A percentile compares a stretch with the other conserved stretches of the same genome.
Evolutionary conservation across 176 grass and related monocot genomes (phyloP).

Genomic region (Thalia dealbata): DNA sequence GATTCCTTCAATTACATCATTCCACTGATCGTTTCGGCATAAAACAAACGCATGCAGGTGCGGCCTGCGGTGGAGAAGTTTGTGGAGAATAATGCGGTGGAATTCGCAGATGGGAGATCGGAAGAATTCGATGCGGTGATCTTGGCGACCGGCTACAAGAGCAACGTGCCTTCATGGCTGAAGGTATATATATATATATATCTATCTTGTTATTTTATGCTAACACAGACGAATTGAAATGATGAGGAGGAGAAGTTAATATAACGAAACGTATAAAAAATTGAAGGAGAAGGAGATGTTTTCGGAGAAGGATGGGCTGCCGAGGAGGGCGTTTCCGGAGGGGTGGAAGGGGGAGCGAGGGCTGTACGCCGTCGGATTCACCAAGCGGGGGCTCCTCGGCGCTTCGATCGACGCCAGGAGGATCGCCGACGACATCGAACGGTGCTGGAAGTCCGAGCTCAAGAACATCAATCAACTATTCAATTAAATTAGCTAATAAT

Average conservation of each 20-base stretch:
- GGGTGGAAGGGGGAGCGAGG: conserved; percentile 73
- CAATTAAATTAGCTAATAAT: no score
- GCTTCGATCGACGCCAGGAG: conserved; percentile 56
- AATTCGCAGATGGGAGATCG: conserved; percentile 49
- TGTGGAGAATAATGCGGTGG: conserved; percentile 24
- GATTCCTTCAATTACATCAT: no score
- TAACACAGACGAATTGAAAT: no score
- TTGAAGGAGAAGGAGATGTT: conserved; percentile 63
- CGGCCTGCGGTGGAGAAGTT: conserved; percentile 37
- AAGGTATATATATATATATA: conserved; percentile 64
- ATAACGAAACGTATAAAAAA: no score
- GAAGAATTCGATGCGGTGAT: conserved; percentile 56
- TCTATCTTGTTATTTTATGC: neutral
- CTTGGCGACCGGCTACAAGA: conserved; percentile 74
- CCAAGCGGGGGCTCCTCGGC: conserved; percentile 48
- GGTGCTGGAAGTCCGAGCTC: conserved; percentile 20
- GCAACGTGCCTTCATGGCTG: conserved; percentile 74
- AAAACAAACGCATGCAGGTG: no score
- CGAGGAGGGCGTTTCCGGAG: conserved; percentile 38
- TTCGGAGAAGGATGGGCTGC: conserved; percentile 60
- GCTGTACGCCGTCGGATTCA: conserved; percentile 72
- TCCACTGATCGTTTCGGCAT: no score
- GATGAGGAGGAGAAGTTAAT: no score
- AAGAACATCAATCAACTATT: no score
- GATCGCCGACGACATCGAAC: conserved; percentile 39